phyloP scores from a whole-genome alignment of 257 asterid genomes.

The Ajuga chamaepitys region DNA sequence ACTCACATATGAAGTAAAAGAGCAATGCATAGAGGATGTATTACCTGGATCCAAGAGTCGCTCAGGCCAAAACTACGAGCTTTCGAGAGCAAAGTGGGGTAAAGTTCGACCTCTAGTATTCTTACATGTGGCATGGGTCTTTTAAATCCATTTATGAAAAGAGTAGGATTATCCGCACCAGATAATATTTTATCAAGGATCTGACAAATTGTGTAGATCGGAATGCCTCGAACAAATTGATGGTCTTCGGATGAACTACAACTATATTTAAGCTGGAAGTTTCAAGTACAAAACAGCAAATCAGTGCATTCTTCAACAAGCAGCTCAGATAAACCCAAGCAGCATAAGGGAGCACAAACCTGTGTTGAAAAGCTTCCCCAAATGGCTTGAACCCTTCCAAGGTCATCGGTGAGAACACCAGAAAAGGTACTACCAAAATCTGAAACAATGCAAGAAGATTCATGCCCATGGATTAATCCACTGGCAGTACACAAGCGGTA shows the following conservation, averaged over 20 bases:
- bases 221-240: slow-evolving; percentile 93
- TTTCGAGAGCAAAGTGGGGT: slow-evolving; percentile 95
- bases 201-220: slow-evolving; percentile 62
- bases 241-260: slow-evolving; percentile 85
- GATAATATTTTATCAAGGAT: slow-evolving; percentile 65
- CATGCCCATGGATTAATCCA: slow-evolving; percentile 7
- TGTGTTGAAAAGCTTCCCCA: slow-evolving; percentile 99
- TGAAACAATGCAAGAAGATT: slow-evolving; percentile 30
- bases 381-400: slow-evolving; percentile 87
- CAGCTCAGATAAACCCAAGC: slow-evolving; percentile 17
- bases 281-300: slow-evolving; percentile 14
- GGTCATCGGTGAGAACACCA: slow-evolving; percentile 94
- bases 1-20: background rate
- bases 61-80: slow-evolving; percentile 98
- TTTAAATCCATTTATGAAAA: slow-evolving; percentile 69
- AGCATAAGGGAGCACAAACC: slow-evolving; percentile 44
- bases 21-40: slow-evolving; percentile 7
- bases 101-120: slow-evolving; percentile 88
- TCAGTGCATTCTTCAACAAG: slow-evolving; percentile 18
- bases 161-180: slow-evolving; percentile 57
- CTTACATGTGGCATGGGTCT: slow-evolving; percentile 88
- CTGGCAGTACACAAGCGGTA: background rate
- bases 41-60: slow-evolving; percentile 92
- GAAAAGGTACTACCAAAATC: slow-evolving; percentile 96
- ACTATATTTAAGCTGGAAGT: slow-evolving; percentile 76